A percentile compares a stretch with the other conserved stretches of the same genome.
Evolutionary conservation across 1,139 yeast species (phyloP).

Genomic region (Pneumocystis murina): DNA sequence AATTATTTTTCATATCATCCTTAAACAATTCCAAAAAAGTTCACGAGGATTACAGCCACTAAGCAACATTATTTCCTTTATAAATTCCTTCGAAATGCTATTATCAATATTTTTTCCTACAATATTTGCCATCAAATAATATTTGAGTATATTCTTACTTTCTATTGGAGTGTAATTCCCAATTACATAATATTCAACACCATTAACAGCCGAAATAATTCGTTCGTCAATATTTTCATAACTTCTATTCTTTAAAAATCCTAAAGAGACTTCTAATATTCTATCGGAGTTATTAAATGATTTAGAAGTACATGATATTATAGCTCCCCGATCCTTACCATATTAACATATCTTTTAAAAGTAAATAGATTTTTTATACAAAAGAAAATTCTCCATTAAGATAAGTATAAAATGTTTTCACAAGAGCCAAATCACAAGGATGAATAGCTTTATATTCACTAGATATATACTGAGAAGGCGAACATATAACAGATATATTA

Average conservation of each 20-base stretch:
- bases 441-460: constrained; percentile 5
- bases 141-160: neutral
- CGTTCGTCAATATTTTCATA: neutral
- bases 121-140: neutral
- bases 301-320: neutral
- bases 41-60: neutral
- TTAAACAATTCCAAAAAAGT: neutral
- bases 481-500: constrained; percentile 6
- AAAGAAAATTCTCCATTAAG: constrained; percentile 4
- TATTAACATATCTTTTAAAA: neutral
- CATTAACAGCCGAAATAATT: neutral
- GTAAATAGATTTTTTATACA: neutral
- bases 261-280: neutral
- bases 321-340: neutral
- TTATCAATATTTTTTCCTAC: neutral
- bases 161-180: neutral
- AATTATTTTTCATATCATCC: neutral
- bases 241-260: neutral
- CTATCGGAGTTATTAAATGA: neutral
- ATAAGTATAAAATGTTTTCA: constrained; percentile 4
- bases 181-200: neutral
- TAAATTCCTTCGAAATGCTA: neutral
- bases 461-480: constrained; percentile 9
- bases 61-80: neutral
- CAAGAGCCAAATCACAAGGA: constrained; percentile 8